Evolutionary conservation across 2,329 filamentous ascomycete genomes (phyloP).

Genomic region (Neospermospora avenae): DNA sequence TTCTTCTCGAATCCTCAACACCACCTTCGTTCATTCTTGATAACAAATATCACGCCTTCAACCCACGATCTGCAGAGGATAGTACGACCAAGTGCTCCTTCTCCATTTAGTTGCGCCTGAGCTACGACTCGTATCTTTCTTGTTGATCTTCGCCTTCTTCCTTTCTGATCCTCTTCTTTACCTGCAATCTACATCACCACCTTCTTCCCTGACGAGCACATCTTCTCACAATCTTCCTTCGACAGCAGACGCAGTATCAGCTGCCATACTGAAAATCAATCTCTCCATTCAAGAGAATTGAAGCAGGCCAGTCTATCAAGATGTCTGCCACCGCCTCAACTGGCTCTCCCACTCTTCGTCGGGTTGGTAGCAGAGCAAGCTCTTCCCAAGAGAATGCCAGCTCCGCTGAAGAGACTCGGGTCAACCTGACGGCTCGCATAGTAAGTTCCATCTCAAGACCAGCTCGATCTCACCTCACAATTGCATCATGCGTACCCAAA

Average conservation of each 20-base stretch:
- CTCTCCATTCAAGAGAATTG: constrained; percentile 5
- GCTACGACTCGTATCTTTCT: constrained; percentile 35
- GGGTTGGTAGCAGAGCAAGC: constrained; percentile 35
- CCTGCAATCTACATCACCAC: constrained; percentile 26
- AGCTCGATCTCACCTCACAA: not conserved
- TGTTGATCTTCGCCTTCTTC: constrained; percentile 22
- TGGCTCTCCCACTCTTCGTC: constrained; percentile 43
- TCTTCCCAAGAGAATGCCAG: constrained; percentile 37
- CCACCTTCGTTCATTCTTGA: not conserved
- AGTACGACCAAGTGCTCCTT: constrained; percentile 26
- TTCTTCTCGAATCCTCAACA: constrained; percentile 7
- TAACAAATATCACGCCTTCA: not conserved
- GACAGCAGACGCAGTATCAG: constrained; percentile 16
- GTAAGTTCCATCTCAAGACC: constrained; percentile 31
- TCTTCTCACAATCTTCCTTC: constrained; percentile 31
- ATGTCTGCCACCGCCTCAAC: constrained; percentile 43
- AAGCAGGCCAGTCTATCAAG: constrained; percentile 19
- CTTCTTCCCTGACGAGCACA: constrained; percentile 31
- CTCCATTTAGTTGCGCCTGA: constrained; percentile 29
- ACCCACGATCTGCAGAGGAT: constrained; percentile 8
- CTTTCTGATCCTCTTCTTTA: constrained; percentile 19
- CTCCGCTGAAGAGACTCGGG: constrained; percentile 9
- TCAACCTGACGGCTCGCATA: constrained; percentile 24
- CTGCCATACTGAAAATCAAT: constrained; percentile 17
- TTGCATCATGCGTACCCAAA: not conserved